phyloP scores from a whole-genome alignment of 1,284 basidiomycete genomes.

The Sanghuangporus baumii region DNA sequence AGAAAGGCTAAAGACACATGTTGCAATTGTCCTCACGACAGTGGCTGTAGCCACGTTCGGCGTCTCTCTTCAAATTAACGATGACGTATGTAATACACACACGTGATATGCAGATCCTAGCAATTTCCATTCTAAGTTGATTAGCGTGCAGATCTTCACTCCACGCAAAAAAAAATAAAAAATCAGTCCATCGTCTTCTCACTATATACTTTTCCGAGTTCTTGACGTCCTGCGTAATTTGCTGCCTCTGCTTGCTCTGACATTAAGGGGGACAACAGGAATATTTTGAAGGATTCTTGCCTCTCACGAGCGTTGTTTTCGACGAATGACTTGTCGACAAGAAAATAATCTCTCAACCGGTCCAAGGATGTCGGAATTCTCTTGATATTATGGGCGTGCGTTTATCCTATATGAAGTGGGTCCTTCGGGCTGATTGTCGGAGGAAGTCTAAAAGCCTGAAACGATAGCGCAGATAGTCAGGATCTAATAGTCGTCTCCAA shows the following conservation, averaged over 20 bases:
- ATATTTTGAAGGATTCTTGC: no score
- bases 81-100: not conserved
- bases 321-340: no score
- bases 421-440: not conserved
- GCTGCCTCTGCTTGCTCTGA: no score
- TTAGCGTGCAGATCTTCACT: not conserved
- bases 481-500: not conserved
- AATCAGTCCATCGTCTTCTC: no score
- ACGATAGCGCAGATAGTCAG: constrained; percentile 7
- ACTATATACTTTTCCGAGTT: no score
- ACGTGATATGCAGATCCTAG: not conserved
- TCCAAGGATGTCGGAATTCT: not conserved
- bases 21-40: no score
- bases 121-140: not conserved
- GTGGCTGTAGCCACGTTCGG: not conserved
- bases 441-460: constrained; percentile 2
- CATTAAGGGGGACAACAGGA: no score
- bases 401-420: not conserved
- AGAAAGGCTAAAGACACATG: not conserved
- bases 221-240: no score
- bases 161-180: no score
- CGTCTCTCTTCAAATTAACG: no score
- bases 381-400: not conserved
- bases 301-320: no score
- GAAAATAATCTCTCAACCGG: no score